Percentiles rank a stretch among this genome's conserved stretches.
Evolutionary conservation across 1,284 basidiomycete species (phyloP).

Genomic region (Cerioporus squamosus): DNA sequence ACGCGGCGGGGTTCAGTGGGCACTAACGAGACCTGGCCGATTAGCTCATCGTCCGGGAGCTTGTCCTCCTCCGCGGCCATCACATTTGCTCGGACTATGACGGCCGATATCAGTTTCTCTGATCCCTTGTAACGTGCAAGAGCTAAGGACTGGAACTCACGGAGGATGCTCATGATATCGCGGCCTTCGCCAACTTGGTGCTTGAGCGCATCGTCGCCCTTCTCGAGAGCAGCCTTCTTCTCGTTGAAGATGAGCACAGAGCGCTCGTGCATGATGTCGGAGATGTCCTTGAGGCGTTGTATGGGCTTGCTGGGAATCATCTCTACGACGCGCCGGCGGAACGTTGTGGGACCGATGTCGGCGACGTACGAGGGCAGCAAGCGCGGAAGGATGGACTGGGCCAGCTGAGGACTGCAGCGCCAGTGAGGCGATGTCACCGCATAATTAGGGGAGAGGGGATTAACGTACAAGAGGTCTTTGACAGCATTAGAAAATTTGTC

Average conservation of each 20-base stretch:
- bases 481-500: conserved; percentile 30
- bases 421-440: neutral
- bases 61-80: conserved; percentile 32
- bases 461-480: conserved; percentile 30
- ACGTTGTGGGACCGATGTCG: conserved; percentile 12
- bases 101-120: too few species aligned
- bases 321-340: conserved; percentile 18
- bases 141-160: too few species aligned
- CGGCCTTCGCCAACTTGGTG: conserved; percentile 32
- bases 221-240: conserved; percentile 28
- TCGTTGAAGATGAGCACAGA: conserved; percentile 21
- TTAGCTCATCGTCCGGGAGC: conserved; percentile 35
- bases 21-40: conserved; percentile 39
- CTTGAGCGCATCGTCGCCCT: conserved; percentile 27
- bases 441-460: neutral
- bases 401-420: conserved; percentile 18
- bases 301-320: conserved; percentile 9
- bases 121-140: too few species aligned
- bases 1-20: neutral
- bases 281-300: conserved; percentile 21
- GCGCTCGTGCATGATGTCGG: conserved; percentile 22
- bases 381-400: conserved; percentile 7
- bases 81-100: conserved; percentile 35
- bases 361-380: neutral
- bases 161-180: conserved; percentile 38